A percentile compares a stretch with the other conserved stretches of the same genome.
Evolutionary conservation across 495 filamentous ascomycete genomes (phyloP).

Genomic region (Sphaerosporella brunnea): DNA sequence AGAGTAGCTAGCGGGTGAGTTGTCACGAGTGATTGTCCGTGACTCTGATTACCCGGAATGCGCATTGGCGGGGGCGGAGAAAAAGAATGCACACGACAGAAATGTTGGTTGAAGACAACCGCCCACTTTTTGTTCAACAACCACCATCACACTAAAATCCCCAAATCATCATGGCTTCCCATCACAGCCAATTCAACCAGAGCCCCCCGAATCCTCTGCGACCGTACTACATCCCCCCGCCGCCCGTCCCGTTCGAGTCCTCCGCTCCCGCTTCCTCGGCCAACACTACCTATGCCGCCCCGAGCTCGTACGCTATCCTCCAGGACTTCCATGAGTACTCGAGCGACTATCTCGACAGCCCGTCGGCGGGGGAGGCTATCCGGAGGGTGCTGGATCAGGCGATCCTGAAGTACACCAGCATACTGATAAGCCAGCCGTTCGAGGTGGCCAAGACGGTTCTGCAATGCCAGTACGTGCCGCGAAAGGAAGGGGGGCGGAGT

Average conservation of each 20-base stretch:
- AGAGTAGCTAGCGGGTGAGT: no score
- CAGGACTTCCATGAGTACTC: conserved; percentile 81
- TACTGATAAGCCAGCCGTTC: conserved; percentile 83
- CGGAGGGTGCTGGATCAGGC: conserved; percentile 60
- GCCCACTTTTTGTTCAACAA: no score
- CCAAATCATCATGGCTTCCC: conserved; percentile 1
- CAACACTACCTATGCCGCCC: not conserved
- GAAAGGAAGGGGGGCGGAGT: conserved; percentile 14
- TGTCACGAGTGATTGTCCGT: no score
- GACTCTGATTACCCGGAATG: no score
- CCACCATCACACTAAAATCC: no score
- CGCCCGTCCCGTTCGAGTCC: conserved; percentile 32
- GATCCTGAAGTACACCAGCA: conserved; percentile 66
- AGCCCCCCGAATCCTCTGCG: conserved; percentile 60
- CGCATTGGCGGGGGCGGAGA: no score
- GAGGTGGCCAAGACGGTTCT: conserved; percentile 88
- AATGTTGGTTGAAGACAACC: no score
- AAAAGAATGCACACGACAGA: no score
- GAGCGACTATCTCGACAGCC: conserved; percentile 62
- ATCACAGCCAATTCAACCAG: not conserved
- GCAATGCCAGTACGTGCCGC: conserved; percentile 48
- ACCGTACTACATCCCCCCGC: conserved; percentile 84
- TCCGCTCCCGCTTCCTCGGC: conserved; percentile 7
- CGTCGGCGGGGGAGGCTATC: conserved; percentile 54
- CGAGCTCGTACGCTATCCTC: conserved; percentile 23